phyloP scores from a whole-genome alignment of 176 grass and related monocot genomes.

The Alloteropsis semialata region DNA sequence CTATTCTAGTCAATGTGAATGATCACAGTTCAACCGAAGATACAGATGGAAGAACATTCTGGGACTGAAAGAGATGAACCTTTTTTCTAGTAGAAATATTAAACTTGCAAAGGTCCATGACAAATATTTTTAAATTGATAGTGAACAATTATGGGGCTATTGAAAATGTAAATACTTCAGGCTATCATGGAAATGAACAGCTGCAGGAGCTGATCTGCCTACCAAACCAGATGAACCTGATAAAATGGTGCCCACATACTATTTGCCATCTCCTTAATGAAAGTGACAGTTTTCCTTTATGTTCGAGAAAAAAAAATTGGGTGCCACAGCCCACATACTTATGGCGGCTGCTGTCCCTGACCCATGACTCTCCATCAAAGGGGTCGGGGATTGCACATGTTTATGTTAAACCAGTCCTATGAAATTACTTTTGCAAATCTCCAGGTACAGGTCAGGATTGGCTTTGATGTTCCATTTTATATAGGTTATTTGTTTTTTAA shows the following conservation, averaged over 20 bases:
- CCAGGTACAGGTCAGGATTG: not conserved
- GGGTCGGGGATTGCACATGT: not conserved
- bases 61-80: not conserved
- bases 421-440: not conserved
- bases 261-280: too few relatives aligned
- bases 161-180: not conserved
- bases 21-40: not conserved
- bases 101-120: too few relatives aligned
- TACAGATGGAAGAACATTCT: not conserved
- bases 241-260: not conserved
- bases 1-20: not conserved
- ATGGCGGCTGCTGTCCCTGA: not conserved
- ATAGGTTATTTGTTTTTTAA: not conserved
- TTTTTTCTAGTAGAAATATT: conserved; percentile 1
- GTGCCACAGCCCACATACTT: not conserved
- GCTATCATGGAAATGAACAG: not conserved
- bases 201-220: not conserved
- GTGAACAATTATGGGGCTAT: not conserved
- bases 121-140: not conserved
- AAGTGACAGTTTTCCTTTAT: too few relatives aligned
- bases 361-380: not conserved
- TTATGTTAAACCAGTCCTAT: not conserved
- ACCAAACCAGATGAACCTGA: not conserved
- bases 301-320: not conserved
- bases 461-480: not conserved